phyloP scores from a whole-genome alignment of 805 yeast species.

The Barnettozyma wickerhamii region DNA sequence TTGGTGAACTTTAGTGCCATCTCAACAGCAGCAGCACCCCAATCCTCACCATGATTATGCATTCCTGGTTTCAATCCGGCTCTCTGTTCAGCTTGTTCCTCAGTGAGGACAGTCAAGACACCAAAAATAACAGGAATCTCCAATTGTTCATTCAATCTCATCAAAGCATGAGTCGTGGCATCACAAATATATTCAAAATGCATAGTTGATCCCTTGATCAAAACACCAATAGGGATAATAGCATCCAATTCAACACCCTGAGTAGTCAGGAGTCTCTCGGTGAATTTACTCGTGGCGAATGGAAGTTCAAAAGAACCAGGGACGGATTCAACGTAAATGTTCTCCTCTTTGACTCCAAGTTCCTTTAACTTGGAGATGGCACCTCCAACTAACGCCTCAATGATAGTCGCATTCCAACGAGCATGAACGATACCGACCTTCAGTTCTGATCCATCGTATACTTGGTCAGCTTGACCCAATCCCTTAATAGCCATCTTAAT shows the following conservation, averaged over 20 bases:
- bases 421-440: slow-evolving; percentile 90
- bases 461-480: slow-evolving; percentile 66
- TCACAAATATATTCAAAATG: slow-evolving; percentile 98
- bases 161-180: slow-evolving; percentile 76
- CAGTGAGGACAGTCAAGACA: slow-evolving; percentile 87
- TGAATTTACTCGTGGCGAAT: slow-evolving; percentile 57
- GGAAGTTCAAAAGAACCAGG: slow-evolving; percentile 97
- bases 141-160: slow-evolving; percentile 70
- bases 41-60: slow-evolving; percentile 97
- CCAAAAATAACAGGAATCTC: slow-evolving; percentile 88
- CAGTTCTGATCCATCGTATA: slow-evolving; percentile 63
- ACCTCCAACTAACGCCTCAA: slow-evolving; percentile 77
- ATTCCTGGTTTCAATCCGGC: slow-evolving; percentile 79
- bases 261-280: slow-evolving; percentile 36
- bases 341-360: slow-evolving; percentile 69
- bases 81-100: slow-evolving; percentile 88
- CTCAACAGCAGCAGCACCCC: slow-evolving; percentile 99
- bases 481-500: slow-evolving; percentile 72
- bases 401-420: slow-evolving; percentile 84
- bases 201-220: slow-evolving; percentile 96
- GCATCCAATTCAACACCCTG: slow-evolving; percentile 63
- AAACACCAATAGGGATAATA: slow-evolving; percentile 87
- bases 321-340: slow-evolving; percentile 77
- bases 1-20: slow-evolving; percentile 56
- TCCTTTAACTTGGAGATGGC: slow-evolving; percentile 55